These are phyloP conservation scores for Calocybe cyanea DNA, from an alignment of 768 basidiomycete genomes.

Conservation along the genomic window DNA sequence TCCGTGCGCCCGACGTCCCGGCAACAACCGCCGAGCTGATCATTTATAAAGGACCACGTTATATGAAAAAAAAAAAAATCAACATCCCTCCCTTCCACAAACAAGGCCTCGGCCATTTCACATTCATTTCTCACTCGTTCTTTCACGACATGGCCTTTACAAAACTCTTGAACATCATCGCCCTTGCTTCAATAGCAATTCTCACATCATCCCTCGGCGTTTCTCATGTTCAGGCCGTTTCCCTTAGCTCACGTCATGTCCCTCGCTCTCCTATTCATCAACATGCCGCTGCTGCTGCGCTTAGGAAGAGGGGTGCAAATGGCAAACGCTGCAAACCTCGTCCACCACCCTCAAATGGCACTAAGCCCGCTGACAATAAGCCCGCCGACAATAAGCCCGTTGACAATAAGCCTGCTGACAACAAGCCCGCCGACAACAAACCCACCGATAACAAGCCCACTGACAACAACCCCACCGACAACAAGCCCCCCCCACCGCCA, in stretches of 20 bases:
- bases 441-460: background rate
- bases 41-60: no score
- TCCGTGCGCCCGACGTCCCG: slow-evolving; percentile 21
- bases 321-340: slow-evolving; percentile 57
- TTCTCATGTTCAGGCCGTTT: slow-evolving; percentile 50
- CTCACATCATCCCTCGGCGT: slow-evolving; percentile 47
- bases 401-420: slow-evolving; percentile 12
- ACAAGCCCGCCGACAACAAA: slow-evolving; percentile 18
- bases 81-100: slow-evolving; percentile 6
- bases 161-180: slow-evolving; percentile 55
- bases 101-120: slow-evolving; percentile 22
- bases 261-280: slow-evolving; percentile 45
- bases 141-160: slow-evolving; percentile 36
- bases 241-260: slow-evolving; percentile 32
- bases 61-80: no score
- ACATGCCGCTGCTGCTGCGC: slow-evolving; percentile 27
- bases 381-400: slow-evolving; percentile 14
- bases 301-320: slow-evolving; percentile 47
- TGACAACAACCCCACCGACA: background rate
- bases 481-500: slow-evolving; percentile 15
- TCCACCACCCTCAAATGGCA: slow-evolving; percentile 26
- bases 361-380: slow-evolving; percentile 14
- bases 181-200: slow-evolving; percentile 55
- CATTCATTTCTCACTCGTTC: slow-evolving; percentile 23
- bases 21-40: no score